Evolutionary conservation across 1,139 yeast species (phyloP).

Genomic region (Debaryomyces udenii): DNA sequence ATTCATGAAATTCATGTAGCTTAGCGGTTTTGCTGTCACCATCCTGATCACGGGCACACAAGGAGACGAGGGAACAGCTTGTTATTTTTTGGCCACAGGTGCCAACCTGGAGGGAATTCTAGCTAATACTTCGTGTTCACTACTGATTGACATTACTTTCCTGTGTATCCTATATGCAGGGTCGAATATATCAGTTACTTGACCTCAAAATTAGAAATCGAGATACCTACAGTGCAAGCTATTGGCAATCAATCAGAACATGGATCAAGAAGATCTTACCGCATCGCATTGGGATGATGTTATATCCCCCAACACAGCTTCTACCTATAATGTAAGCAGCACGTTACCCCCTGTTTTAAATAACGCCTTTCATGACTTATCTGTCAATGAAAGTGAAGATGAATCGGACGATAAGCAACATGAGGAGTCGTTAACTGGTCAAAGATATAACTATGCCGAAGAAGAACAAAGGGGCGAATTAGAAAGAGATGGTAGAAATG

Average conservation of each 20-base stretch:
- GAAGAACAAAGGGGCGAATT: constrained; percentile 38
- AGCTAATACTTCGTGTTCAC: too few species aligned
- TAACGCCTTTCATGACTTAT: constrained; percentile 32
- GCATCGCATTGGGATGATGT: constrained; percentile 46
- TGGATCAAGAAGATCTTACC: constrained; percentile 40
- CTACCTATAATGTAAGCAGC: constrained; percentile 14
- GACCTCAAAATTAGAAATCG: too few species aligned
- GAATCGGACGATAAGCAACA: constrained; percentile 23
- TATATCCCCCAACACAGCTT: constrained; percentile 23
- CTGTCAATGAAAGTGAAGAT: constrained; percentile 24
- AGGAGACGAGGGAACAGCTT: too few species aligned
- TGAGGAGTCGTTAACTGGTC: constrained; percentile 12
- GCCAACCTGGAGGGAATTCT: too few species aligned
- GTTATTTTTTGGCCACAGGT: too few species aligned
- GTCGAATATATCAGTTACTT: too few species aligned
- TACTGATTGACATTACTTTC: too few species aligned
- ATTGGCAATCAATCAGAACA: constrained; percentile 12
- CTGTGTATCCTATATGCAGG: constrained; percentile 5
- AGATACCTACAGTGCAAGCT: background rate
- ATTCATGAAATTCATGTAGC: too few species aligned
- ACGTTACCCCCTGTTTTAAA: constrained; percentile 21
- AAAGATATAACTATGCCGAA: constrained; percentile 25
- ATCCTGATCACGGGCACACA: too few species aligned
- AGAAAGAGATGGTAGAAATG: constrained; percentile 37
- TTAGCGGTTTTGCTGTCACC: too few species aligned